Evolutionary conservation across 441 rosid genomes (phyloP).

Genomic region (Brassica hybrid): DNA sequence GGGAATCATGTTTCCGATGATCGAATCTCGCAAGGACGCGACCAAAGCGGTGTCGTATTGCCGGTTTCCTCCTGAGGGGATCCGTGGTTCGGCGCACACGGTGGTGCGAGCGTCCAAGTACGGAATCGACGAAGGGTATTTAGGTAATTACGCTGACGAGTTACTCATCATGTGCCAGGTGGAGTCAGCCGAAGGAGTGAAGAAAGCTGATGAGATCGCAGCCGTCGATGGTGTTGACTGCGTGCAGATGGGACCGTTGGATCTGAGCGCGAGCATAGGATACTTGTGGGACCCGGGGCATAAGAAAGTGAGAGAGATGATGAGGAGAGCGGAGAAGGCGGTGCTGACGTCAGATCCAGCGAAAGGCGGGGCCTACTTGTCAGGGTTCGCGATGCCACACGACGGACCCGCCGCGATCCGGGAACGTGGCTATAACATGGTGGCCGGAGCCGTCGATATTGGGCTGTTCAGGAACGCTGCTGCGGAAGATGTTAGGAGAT

Average conservation of each 20-base stretch:
- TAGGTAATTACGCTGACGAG: conserved; percentile 69
- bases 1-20: conserved; percentile 93
- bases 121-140: conserved; percentile 85
- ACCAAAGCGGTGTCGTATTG: conserved; percentile 81
- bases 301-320: conserved; percentile 76
- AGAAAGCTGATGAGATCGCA: conserved; percentile 73
- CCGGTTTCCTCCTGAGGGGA: conserved; percentile 75
- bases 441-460: conserved; percentile 74
- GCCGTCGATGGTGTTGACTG: conserved; percentile 92
- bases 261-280: conserved; percentile 88
- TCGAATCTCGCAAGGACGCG: conserved; percentile 67
- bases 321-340: conserved; percentile 73
- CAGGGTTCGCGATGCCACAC: conserved; percentile 82
- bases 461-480: conserved; percentile 76
- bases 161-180: conserved; percentile 91
- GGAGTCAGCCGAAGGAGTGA: conserved; percentile 73
- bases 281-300: conserved; percentile 95
- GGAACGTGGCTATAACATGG: conserved; percentile 80
- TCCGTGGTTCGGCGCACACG: conserved; percentile 89
- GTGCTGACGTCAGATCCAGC: conserved; percentile 57
- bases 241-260: conserved; percentile 95
- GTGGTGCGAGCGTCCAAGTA: conserved; percentile 83
- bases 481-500: conserved; percentile 79
- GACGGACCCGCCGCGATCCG: conserved; percentile 60
- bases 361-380: conserved; percentile 65